Conservation (phyloP, 129 eudicot species). For the Ambrosia artemisiifolia region DNA sequence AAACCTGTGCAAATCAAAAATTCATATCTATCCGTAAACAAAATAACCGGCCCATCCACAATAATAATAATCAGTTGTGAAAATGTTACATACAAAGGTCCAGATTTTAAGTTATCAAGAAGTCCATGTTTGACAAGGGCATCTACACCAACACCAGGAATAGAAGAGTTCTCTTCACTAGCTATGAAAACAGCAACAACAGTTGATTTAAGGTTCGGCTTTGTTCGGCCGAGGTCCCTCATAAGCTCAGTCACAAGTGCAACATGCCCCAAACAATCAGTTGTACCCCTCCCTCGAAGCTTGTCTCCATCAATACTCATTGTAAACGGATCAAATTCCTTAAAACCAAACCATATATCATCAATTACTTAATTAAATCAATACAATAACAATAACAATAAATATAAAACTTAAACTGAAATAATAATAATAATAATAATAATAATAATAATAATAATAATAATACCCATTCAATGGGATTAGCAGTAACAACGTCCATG, state of each 20-base stretch:
- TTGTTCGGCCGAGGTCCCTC: constrained; percentile 76
- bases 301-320: constrained; percentile 87
- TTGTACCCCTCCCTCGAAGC: constrained; percentile 92
- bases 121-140: constrained; percentile 83
- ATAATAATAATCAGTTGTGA: neutral
- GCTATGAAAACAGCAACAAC: constrained; percentile 97
- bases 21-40: neutral
- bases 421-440: neutral
- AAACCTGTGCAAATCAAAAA: constrained; percentile 39
- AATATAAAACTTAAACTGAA: neutral
- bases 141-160: constrained; percentile 96
- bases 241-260: constrained; percentile 91
- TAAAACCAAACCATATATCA: no score
- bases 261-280: constrained; percentile 97
- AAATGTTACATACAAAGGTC: constrained; percentile 66
- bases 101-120: constrained; percentile 75
- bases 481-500: constrained; percentile 91
- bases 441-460: no score
- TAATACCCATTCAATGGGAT: constrained; percentile 69
- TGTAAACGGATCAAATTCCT: constrained; percentile 93
- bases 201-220: constrained; percentile 81
- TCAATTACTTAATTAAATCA: neutral
- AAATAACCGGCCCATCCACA: neutral
- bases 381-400: neutral
- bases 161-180: constrained; percentile 92